Conservation (phyloP, 176 grass and related monocot species). For the Triticum dicoccoides region DNA sequence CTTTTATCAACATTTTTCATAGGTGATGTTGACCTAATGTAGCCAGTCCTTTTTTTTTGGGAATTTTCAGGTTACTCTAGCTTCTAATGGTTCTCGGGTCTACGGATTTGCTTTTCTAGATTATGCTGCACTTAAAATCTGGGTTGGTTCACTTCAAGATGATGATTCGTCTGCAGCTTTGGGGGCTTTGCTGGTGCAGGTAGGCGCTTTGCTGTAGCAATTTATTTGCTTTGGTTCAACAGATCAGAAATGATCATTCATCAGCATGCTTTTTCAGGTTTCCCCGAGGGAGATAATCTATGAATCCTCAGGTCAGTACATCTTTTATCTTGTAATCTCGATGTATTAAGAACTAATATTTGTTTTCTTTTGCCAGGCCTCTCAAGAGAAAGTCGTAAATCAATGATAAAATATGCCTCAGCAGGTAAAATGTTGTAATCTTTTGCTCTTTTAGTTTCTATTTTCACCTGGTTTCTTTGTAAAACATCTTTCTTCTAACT, state of each 20-base stretch:
- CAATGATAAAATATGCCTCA: slow-evolving; percentile 82
- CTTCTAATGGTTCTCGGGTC: slow-evolving; percentile 40
- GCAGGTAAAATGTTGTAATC: slow-evolving; percentile 44
- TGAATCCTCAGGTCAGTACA: slow-evolving; percentile 80
- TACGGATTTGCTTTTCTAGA: slow-evolving; percentile 99
- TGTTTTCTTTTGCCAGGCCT: slow-evolving; percentile 57
- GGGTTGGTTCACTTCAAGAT: slow-evolving; percentile 80
- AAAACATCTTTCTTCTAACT: slow-evolving; percentile 26
- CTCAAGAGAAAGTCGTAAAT: slow-evolving; percentile 69
- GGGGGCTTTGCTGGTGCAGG: slow-evolving; percentile 93
- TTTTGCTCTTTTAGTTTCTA: neutral
- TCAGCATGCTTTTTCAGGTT: slow-evolving; percentile 56
- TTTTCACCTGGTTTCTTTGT: neutral
- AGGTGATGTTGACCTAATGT: slow-evolving; percentile 11
- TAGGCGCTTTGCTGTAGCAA: slow-evolving; percentile 31
- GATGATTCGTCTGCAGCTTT: slow-evolving; percentile 80
- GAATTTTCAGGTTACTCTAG: slow-evolving; percentile 31
- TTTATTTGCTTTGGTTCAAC: slow-evolving; percentile 13
- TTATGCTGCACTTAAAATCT: slow-evolving; percentile 79
- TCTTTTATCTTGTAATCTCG: slow-evolving; percentile 11
- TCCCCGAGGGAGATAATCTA: slow-evolving; percentile 87
- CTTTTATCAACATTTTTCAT: slow-evolving; percentile 18
- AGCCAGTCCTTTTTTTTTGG: neutral
- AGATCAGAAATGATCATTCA: slow-evolving; percentile 19
- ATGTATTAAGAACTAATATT: slow-evolving; percentile 8